Conservation (phyloP, 805 yeast genomes). For the Lachancea sp. region DNA sequence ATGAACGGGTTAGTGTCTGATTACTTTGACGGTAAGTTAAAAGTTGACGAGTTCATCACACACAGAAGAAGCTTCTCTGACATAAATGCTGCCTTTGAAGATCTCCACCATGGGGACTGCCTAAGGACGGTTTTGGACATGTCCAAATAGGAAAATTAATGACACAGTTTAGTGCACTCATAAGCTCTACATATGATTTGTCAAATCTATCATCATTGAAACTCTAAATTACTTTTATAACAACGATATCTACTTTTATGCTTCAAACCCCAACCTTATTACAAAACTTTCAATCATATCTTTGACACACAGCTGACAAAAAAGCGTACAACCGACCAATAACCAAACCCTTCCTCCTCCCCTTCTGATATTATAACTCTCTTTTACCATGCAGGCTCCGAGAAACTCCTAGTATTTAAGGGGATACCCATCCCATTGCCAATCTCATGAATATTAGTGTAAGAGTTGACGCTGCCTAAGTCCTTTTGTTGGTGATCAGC, state of each 20-base stretch:
- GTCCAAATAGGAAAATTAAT: conserved; percentile 15
- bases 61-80: conserved; percentile 73
- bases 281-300: background rate
- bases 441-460: conserved; percentile 7
- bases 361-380: background rate
- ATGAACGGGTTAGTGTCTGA: conserved; percentile 85
- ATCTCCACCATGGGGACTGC: conserved; percentile 90
- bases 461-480: conserved; percentile 10
- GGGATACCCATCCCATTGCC: conserved; percentile 18
- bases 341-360: conserved; percentile 3
- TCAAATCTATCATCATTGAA: conserved; percentile 1
- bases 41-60: conserved; percentile 93
- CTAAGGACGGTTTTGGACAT: conserved; percentile 80
- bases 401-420: conserved; percentile 18
- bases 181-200: background rate
- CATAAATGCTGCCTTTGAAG: conserved; percentile 87
- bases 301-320: background rate
- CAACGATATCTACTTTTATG: conserved; percentile 5
- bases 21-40: conserved; percentile 71
- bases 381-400: conserved; percentile 21
- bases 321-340: background rate
- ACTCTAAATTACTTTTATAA: conserved; percentile 4
- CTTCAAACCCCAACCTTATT: conserved; percentile 6
- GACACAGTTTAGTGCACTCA: too few species aligned
- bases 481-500: conserved; percentile 14